Evolutionary conservation across 208 protist species (phyloP).

Genomic region (Leptomonas pyrrhocoris): DNA sequence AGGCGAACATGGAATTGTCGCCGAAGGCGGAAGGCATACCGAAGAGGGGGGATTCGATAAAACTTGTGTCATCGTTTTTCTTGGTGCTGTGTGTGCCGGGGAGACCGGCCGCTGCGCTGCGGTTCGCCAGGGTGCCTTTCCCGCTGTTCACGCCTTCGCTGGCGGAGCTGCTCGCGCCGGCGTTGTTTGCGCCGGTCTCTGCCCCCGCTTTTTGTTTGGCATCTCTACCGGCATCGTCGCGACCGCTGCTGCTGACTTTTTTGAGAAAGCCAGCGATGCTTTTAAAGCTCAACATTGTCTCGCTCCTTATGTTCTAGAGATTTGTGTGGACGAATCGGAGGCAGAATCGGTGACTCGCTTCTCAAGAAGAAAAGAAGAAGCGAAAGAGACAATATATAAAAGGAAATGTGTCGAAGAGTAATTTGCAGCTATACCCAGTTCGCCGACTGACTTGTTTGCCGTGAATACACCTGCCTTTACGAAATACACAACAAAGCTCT

Average conservation of each 20-base stretch:
- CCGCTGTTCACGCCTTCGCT: slow-evolving; percentile 2
- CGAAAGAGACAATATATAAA: too few species aligned
- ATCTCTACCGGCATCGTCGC: slow-evolving; percentile 24
- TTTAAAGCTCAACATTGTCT: slow-evolving; percentile 65
- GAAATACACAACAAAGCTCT: too few species aligned
- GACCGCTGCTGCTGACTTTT: slow-evolving; percentile 40
- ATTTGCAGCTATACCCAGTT: too few species aligned
- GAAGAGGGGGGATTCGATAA: slow-evolving; percentile 22
- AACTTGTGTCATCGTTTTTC: slow-evolving; percentile 13
- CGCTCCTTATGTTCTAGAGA: neutral
- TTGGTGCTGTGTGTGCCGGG: neutral
- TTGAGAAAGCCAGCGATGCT: slow-evolving; percentile 60
- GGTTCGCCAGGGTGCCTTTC: neutral
- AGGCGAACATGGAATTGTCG: slow-evolving; percentile 33
- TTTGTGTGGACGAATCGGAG: too few species aligned
- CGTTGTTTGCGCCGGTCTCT: neutral
- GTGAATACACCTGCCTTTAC: too few species aligned
- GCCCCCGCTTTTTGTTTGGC: neutral
- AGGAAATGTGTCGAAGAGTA: too few species aligned
- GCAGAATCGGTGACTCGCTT: too few species aligned
- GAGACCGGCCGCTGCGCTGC: neutral
- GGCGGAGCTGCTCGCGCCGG: neutral
- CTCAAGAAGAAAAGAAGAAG: too few species aligned
- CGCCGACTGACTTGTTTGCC: too few species aligned
- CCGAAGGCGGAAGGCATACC: slow-evolving; percentile 37